phyloP scores from a whole-genome alignment of 257 asterid species.

The Asclepias syriaca region DNA sequence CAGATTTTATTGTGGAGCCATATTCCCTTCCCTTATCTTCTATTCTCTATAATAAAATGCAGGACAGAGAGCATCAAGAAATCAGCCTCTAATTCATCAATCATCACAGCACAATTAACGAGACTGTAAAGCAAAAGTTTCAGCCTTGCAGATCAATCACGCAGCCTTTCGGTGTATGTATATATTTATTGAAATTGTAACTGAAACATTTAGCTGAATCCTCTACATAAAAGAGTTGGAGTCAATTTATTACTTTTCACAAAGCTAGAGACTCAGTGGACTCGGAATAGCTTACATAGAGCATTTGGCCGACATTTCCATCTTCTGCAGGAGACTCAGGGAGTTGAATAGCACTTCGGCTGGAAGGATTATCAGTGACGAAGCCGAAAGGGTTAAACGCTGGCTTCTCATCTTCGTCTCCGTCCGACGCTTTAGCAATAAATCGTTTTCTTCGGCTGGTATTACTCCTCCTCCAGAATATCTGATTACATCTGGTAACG shows the following conservation, averaged over 20 bases:
- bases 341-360: constrained; percentile 88
- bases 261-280: not conserved
- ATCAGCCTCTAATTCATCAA: constrained; percentile 13
- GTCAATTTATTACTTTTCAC: not conserved
- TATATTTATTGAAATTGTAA: not conserved
- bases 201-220: not conserved
- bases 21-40: constrained; percentile 85
- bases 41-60: constrained; percentile 45
- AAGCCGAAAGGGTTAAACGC: constrained; percentile 90
- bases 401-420: constrained; percentile 62
- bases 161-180: too few species aligned
- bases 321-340: constrained; percentile 95
- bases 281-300: constrained; percentile 47
- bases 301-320: constrained; percentile 96
- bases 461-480: constrained; percentile 2
- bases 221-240: not conserved
- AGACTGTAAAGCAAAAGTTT: not conserved
- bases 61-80: constrained; percentile 6
- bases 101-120: not conserved
- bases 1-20: constrained; percentile 68
- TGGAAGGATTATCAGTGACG: constrained; percentile 92
- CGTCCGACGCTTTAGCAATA: constrained; percentile 50
- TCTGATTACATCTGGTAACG: not conserved
- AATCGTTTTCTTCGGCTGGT: constrained; percentile 26
- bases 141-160: not conserved